Conservation (phyloP, 2,329 filamentous ascomycete species). For the Hymenoscyphus scutula region DNA sequence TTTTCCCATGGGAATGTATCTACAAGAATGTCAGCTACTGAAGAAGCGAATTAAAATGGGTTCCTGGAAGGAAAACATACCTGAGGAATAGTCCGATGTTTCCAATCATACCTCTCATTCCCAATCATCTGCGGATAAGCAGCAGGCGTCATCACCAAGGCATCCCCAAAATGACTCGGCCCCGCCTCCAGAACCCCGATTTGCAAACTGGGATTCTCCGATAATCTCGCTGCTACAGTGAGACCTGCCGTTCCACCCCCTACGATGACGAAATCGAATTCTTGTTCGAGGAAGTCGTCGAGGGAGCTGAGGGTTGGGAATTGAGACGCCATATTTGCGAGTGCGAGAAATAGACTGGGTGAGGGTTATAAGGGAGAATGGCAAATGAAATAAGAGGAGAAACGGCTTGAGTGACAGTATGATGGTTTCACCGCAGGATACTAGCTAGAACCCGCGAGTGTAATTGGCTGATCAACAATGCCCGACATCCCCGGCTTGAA, state of each 20-base stretch:
- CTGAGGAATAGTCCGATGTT: slow-evolving; percentile 17
- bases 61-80: slow-evolving; percentile 4
- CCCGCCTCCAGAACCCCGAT: slow-evolving; percentile 44
- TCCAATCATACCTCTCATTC: slow-evolving; percentile 22
- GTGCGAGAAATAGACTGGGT: background rate
- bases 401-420: background rate
- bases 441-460: too few relatives aligned
- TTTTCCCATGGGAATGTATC: slow-evolving; percentile 13
- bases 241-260: slow-evolving; percentile 46
- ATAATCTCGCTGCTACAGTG: slow-evolving; percentile 41
- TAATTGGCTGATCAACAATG: too few relatives aligned
- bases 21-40: background rate
- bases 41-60: background rate
- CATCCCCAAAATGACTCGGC: slow-evolving; percentile 37
- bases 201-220: slow-evolving; percentile 38
- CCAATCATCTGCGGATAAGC: slow-evolving; percentile 16
- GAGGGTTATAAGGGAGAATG: background rate
- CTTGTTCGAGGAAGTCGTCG: slow-evolving; percentile 6
- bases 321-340: background rate
- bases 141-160: slow-evolving; percentile 39
- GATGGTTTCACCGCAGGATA: background rate
- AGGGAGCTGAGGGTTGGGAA: slow-evolving; percentile 7
- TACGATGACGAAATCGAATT: slow-evolving; percentile 43
- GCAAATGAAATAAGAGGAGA: background rate
- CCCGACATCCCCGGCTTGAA: too few relatives aligned